These are phyloP conservation scores for Papiliotrema fonsecae DNA, from an alignment of 1,284 basidiomycete species.

Conservation along the genomic window DNA sequence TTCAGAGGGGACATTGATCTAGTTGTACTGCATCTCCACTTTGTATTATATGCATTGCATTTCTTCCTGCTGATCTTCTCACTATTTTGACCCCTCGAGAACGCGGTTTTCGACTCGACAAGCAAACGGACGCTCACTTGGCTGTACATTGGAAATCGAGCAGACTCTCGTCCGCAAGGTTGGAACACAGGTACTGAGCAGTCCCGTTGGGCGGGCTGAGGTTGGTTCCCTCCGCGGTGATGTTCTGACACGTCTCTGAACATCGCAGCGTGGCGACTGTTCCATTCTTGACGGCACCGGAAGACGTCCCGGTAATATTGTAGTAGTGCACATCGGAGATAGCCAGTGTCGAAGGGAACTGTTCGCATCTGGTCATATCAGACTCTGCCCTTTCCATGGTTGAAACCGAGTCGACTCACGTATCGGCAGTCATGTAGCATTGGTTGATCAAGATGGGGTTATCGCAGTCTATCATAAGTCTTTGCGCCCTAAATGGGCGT, in stretches of 20 bases:
- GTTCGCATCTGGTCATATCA: slow-evolving; percentile 9
- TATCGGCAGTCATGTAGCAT: slow-evolving; percentile 55
- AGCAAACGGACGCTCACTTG: slow-evolving; percentile 7
- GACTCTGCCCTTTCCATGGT: neutral
- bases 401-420: slow-evolving; percentile 5
- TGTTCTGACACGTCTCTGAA: slow-evolving; percentile 50
- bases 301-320: slow-evolving; percentile 58
- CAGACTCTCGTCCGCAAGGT: slow-evolving; percentile 19
- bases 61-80: no score
- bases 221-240: slow-evolving; percentile 49
- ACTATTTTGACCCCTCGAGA: no score
- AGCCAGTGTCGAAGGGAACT: slow-evolving; percentile 31
- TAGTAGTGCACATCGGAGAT: slow-evolving; percentile 50
- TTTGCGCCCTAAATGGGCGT: neutral
- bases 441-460: slow-evolving; percentile 56
- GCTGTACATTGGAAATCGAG: slow-evolving; percentile 28
- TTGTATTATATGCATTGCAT: no score
- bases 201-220: slow-evolving; percentile 17
- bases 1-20: no score
- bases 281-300: slow-evolving; percentile 47
- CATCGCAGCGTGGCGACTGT: slow-evolving; percentile 58
- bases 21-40: no score
- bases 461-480: slow-evolving; percentile 49
- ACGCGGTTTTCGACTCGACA: no score
- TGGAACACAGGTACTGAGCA: slow-evolving; percentile 23